phyloP scores from a whole-genome alignment of 192 early-diverging fungal genomes.

The Chytriomyces sp. region DNA sequence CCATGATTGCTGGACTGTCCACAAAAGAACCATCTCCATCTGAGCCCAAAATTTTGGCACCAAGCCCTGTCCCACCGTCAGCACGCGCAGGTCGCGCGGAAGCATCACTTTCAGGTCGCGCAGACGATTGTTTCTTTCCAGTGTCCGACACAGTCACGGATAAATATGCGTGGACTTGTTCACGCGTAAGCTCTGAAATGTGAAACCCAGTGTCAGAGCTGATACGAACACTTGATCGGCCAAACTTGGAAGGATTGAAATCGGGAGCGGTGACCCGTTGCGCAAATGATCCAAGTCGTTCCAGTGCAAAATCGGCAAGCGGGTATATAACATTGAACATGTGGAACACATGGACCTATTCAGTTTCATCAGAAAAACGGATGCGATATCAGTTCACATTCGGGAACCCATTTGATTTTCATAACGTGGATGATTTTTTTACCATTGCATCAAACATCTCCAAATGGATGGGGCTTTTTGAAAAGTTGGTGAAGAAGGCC shows the following conservation, averaged over 20 bases:
- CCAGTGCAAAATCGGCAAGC: slow-evolving; percentile 20
- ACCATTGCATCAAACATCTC: slow-evolving; percentile 54
- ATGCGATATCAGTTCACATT: too few species aligned
- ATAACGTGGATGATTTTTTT: too few species aligned
- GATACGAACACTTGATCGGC: not conserved
- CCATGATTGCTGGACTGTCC: too few species aligned
- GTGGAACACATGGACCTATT: slow-evolving; percentile 46
- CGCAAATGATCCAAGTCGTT: slow-evolving; percentile 20
- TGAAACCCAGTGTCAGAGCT: not conserved
- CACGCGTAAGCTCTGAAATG: not conserved
- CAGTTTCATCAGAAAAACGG: too few species aligned
- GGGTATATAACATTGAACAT: slow-evolving; percentile 36
- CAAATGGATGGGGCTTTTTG: slow-evolving; percentile 37
- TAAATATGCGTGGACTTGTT: not conserved
- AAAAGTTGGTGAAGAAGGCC: slow-evolving; percentile 35
- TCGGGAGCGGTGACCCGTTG: not conserved
- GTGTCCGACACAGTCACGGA: too few species aligned
- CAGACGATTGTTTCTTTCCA: too few species aligned
- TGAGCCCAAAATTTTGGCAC: too few species aligned
- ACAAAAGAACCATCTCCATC: too few species aligned
- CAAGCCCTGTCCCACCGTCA: too few species aligned
- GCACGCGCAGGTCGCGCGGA: too few species aligned
- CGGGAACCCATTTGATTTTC: too few species aligned
- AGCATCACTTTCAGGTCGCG: too few species aligned
- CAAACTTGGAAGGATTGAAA: not conserved